Percentiles rank a stretch among this genome's conserved stretches.
phyloP scores from a whole-genome alignment of 345 rosid genomes.

The Arabidopsis thaliana region TAIR10.1 NC_003071.7:13047501-13048000 shows the following conservation, averaged over 20 bases:
- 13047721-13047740: conserved; percentile 96
- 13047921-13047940: conserved; percentile 64
- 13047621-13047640: conserved; percentile 82
- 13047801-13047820: conserved; percentile 5
- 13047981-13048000: conserved; percentile 86
- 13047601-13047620: conserved; percentile 94
- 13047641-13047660: conserved; percentile 91
- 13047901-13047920: conserved; percentile 27
- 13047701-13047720: conserved; percentile 92
- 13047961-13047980: conserved; percentile 87
- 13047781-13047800: conserved; percentile 19
- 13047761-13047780: conserved; percentile 67
- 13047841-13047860: conserved; percentile 17
- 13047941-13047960: conserved; percentile 88
- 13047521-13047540: conserved; percentile 57
- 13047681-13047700: conserved; percentile 97
- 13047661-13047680: conserved; percentile 97
- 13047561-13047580: conserved; percentile 73
- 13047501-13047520: conserved; percentile 74
- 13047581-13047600: conserved; percentile 70
- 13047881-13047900: conserved; percentile 4
- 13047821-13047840: neutral
- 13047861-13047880: neutral
- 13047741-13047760: conserved; percentile 96
- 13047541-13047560: conserved; percentile 80